Base-by-base conservation (phyloP, 1,284 basidiomycete species). In the Sporisorium exsertum region DNA sequence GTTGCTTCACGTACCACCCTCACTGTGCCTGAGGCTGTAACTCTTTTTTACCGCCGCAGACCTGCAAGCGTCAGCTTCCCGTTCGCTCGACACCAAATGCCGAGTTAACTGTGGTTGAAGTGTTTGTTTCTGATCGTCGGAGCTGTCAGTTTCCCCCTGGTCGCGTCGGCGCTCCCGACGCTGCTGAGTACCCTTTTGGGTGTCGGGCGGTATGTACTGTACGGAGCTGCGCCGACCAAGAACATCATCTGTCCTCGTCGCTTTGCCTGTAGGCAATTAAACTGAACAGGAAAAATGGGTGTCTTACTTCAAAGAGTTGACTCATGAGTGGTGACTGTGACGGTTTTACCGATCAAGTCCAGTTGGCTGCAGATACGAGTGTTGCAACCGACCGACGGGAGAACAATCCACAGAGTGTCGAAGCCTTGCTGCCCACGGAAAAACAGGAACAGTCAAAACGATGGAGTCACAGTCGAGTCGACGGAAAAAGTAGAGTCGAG, bases 141-240 rank as follows among this genome's bases (percentile, higher is more conserved):
- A 37, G 50, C 33, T 37, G 33, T 37, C n/a, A 16, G 35, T 20
- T 13, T 16, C 37, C 18, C 18, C 37, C 18, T 8, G 50, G 10
- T 24, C 29, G 32, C 24, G 5, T 51, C 35, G 46, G 24, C 24
- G 46, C 22, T 26, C 13, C 22, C 29, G 27, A 15, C 18, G 18
- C 10, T 13, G 24, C 15, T 52, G 20, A 46, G 37, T 22, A 49
- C 55, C 24, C 35, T 16, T 33, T 49, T 50, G 27, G 49, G 49
- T 50, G 29, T 50, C 32, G 3, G 2, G 5, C 29, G 5, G 29
- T 32, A 32, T 5, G 27, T 24, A 22, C 32, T n/a, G 8, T 12
- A 18, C 56, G 63, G 63, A 58, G 43, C 33, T 58, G 63, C 63
- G 63, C 56, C 46, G 47, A 63, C 60, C 47, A 32, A 40, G n/a